These are phyloP conservation scores for Lasiodiplodia hormozganensis DNA, from an alignment of 2,329 filamentous ascomycete genomes.

Conservation along the genomic window DNA sequence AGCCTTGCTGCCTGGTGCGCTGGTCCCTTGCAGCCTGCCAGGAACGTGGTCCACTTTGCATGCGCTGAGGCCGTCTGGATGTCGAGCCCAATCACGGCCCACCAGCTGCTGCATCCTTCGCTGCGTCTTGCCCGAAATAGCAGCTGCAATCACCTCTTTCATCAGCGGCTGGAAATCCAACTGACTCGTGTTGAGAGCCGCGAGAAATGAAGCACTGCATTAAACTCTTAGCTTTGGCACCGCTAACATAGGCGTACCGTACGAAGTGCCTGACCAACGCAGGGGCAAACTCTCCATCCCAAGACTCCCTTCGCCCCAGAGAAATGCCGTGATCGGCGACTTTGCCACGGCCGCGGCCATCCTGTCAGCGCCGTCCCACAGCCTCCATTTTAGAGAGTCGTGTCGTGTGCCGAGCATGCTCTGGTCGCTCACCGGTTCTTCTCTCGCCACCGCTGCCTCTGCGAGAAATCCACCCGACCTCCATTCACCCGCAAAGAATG, in stretches of 20 bases:
- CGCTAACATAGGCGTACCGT: too few relatives aligned
- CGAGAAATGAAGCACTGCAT: slow-evolving; percentile 2
- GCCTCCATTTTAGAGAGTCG: background rate
- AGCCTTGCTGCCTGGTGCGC: background rate
- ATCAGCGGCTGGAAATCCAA: background rate
- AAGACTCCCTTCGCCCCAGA: background rate
- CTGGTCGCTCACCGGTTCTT: background rate
- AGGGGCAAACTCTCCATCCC: slow-evolving; percentile 1
- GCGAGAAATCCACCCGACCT: too few relatives aligned
- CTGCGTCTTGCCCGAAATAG: background rate
- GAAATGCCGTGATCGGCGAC: background rate
- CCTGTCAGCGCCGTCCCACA: background rate
- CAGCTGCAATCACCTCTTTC: background rate
- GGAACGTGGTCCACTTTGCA: background rate
- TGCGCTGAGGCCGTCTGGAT: background rate
- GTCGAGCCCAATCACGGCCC: background rate
- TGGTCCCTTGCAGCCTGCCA: slow-evolving; percentile 3
- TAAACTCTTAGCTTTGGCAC: background rate
- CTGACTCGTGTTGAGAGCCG: background rate
- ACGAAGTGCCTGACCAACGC: background rate
- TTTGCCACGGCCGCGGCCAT: slow-evolving; percentile 3
- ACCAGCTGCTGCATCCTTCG: background rate
- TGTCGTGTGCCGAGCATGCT: background rate
- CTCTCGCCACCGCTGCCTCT: background rate
- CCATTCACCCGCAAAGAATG: too few relatives aligned